Evolutionary conservation across 352 stramenopile species (phyloP), one percentile per base, ranked within the genome.

Genomic region (Pythium dissotocum): DNA sequence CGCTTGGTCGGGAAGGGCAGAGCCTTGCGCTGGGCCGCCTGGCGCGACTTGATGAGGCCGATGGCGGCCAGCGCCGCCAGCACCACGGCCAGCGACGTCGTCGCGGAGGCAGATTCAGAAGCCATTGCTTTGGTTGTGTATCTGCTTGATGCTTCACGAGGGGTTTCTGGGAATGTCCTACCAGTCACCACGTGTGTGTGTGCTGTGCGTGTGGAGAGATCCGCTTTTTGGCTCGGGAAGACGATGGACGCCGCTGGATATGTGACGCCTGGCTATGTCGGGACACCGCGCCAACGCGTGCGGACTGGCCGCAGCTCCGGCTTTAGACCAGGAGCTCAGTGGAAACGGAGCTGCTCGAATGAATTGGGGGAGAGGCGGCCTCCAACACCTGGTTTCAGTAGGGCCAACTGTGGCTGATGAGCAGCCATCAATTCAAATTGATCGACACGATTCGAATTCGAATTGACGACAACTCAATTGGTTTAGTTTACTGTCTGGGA

Each of bases 1-100:
- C 85, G 85, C 61, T 61, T 78, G 57, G 59, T 79, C 38, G 85
- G 83, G 72, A 91, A 95, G 28, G 87, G 84, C 30, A 80, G 59
- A 16, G 57, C 35, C 64, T 84, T 76, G 58, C 77, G 70, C 57
- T 72, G 55, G 62, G 83, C 71, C 9, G 76, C 54, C 70, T 90
- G 82, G 67, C 83, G 83, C 71, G 83, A 46, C 46, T 89, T 66
- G 62, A 93, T 80, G 68, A 77, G 77, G 58, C 76, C 71, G 62
- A 88, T 87, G 55, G 85, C 83, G 21, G 80, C 82, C 16, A 86
- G 73, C 46, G 85, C 83, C n/a, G 80, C 76, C 53, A 56, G 40
- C 4, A 69, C 67, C 21, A 78, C 57, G 51, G 63, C 65, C 35
- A 80, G 66, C 64, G 77, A 80, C 38, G 66, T 66, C 42, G 66